Base-by-base conservation (phyloP, 768 basidiomycete species). In the Boletus pseudo-olivaceus region DNA sequence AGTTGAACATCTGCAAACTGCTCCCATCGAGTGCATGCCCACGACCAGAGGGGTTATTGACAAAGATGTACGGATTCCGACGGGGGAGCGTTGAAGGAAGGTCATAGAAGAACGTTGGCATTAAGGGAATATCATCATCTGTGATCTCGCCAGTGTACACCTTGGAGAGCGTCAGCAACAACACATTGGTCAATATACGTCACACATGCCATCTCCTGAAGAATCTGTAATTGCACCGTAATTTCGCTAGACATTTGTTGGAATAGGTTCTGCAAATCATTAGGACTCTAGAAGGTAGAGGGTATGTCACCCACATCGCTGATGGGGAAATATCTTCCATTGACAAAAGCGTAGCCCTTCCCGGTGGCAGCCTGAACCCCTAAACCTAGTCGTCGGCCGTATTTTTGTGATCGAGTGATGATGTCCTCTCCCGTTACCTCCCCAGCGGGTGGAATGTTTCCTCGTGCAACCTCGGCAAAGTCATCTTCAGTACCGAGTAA, bases 81-180 rank as follows among this genome's bases (percentile, higher is more conserved):
- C 87, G 78, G 51, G 78, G 74, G 39, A 76, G 76, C 0, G 90
- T 84, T 0, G 81, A 82, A 1, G 94, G 90, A 7, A 94, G 78
- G 62, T 96, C 92, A 65, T 96, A 98, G 73, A 98, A 98, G 72
- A 90, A 93, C 14, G 78, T 87, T 30, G 81, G 71, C 50, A 90
- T 78, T 32, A 78, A 75, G 7, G 73, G 73, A 8, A 69, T 69
- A 38, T 77, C 71, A 1, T 76, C 77, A 42, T 90, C 84, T 9
- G 78, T 76, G 17, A 93, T 64, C 33, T 72, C 69, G 7, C 83
- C 81, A 27, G 66, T 63, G 64, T 88, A 87, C 2, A 90, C 67
- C 88, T 86, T 45, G 3, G 35, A 53, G 3, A 54, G 7, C 12
- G 20, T 56, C 37, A 51, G 55, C 7, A 14, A 47, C 23, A 29